These are phyloP conservation scores for Phytophthora multivora DNA, from an alignment of 352 stramenopile genomes.

Conservation along the genomic window DNA sequence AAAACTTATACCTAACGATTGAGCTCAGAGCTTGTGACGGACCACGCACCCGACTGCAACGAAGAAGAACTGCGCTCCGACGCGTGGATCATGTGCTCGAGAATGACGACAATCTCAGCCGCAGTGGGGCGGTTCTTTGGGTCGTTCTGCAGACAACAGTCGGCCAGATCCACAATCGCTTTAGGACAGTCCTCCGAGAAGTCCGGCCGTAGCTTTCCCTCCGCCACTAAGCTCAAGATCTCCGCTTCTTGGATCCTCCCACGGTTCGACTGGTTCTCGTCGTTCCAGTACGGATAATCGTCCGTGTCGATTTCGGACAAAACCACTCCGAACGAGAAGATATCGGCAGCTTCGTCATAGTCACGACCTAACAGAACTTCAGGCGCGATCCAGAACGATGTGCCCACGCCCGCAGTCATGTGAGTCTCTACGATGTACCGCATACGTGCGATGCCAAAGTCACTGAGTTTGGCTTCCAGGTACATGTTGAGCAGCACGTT, in stretches of 20 bases:
- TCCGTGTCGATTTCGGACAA: constrained; percentile 61
- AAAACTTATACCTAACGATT: constrained; percentile 11
- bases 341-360: constrained; percentile 60
- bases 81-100: constrained; percentile 39
- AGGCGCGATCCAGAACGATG: constrained; percentile 51
- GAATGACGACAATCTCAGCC: constrained; percentile 40
- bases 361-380: constrained; percentile 60
- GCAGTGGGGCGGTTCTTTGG: constrained; percentile 38
- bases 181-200: constrained; percentile 47
- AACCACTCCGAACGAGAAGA: constrained; percentile 63
- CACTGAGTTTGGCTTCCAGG: constrained; percentile 69
- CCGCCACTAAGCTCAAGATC: constrained; percentile 39
- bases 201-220: constrained; percentile 33
- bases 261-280: constrained; percentile 33
- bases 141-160: constrained; percentile 42
- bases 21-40: constrained; percentile 25
- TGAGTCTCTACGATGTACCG: constrained; percentile 42
- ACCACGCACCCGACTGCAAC: constrained; percentile 28
- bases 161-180: constrained; percentile 43
- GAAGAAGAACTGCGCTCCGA: constrained; percentile 36
- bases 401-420: constrained; percentile 47
- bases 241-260: constrained; percentile 39
- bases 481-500: constrained; percentile 59
- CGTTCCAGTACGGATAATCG: constrained; percentile 48
- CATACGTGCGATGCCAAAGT: constrained; percentile 63